Base-by-base conservation (phyloP, 2,329 filamentous ascomycete species). In the Cytospora leucostoma region DNA sequence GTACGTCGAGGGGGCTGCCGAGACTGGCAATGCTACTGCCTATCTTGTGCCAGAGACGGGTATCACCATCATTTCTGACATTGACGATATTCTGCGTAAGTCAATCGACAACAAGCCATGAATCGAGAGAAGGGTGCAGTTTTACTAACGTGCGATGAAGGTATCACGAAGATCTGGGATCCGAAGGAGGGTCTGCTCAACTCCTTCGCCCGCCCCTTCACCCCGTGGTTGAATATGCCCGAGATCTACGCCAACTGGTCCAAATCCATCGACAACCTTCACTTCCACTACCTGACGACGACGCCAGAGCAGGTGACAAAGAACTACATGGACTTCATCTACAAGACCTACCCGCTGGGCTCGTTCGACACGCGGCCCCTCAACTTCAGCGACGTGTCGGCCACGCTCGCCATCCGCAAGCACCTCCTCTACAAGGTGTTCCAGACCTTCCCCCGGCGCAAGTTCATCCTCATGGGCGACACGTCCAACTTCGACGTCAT, bases 241-340 rank as follows among this genome's bases (percentile, higher is more conserved):
- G 81, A 87, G 2, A 88, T 93, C 68, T 93, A 92, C 73, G 84
- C 87, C 67, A 91, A 92, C 71, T 93, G 90, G 89, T 87, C 84
- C 1, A 76, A 77, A n/a, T 84, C 80, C 27, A 79, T 91, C 15
- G 82, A 85, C 0, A 82, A 91, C 70, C 80, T 88, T 66, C 90
- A 93, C 73, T 93, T 93, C 78, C 90, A 93, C 76, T 93, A 93
- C 76, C 80, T 93, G 21, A 93, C 90, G 0, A 93, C 90, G 0
- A 92, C 90, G 0, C 90, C 90, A 0, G 90, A 93, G 75, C 90
- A 93, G 73, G 82, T 87, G 5, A 92, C 90, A 0, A 81, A 90
- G 50, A 89, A 88, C 68, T 93, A 93, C 77, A 92, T 92, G 89
- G 83, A 89, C 61, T 89, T 89, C 75, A 92, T 93, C 73, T 93